Evolutionary conservation across 306 rosid species (phyloP).

Genomic region (Sicyos edulis): DNA sequence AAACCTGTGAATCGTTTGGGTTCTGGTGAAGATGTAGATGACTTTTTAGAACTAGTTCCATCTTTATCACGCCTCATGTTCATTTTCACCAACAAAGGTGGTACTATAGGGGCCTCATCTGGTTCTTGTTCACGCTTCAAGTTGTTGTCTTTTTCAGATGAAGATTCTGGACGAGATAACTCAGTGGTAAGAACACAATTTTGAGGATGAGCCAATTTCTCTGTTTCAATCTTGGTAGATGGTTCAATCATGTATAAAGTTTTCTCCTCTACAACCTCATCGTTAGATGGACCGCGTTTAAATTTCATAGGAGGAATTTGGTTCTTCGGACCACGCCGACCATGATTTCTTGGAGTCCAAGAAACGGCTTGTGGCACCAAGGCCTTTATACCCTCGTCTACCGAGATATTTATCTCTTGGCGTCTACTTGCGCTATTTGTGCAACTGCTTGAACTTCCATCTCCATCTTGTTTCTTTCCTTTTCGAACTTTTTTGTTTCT

Average conservation of each 20-base stretch:
- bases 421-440: conserved; percentile 13
- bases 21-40: conserved; percentile 3
- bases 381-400: not conserved
- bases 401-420: not conserved
- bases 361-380: conserved; percentile 6
- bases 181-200: conserved; percentile 24
- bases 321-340: conserved; percentile 7
- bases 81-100: conserved; percentile 27
- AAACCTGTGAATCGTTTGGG: not conserved
- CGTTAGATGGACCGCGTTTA: conserved; percentile 23
- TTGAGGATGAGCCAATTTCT: conserved; percentile 24
- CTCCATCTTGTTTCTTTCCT: conserved; percentile 20
- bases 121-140: conserved; percentile 29
- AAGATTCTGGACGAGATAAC: conserved; percentile 26
- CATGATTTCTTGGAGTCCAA: conserved; percentile 1
- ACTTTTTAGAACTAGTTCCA: conserved; percentile 23
- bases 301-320: conserved; percentile 14
- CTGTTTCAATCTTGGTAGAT: conserved; percentile 27
- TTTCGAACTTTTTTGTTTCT: conserved; percentile 24
- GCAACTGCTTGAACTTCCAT: conserved; percentile 10
- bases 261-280: conserved; percentile 37
- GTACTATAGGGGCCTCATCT: conserved; percentile 21
- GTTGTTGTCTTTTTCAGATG: conserved; percentile 28
- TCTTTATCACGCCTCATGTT: conserved; percentile 25
- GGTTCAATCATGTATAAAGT: conserved; percentile 28